Base-by-base conservation (phyloP, 2,329 filamentous ascomycete species). In the Aureobasidium uvarum region DNA sequence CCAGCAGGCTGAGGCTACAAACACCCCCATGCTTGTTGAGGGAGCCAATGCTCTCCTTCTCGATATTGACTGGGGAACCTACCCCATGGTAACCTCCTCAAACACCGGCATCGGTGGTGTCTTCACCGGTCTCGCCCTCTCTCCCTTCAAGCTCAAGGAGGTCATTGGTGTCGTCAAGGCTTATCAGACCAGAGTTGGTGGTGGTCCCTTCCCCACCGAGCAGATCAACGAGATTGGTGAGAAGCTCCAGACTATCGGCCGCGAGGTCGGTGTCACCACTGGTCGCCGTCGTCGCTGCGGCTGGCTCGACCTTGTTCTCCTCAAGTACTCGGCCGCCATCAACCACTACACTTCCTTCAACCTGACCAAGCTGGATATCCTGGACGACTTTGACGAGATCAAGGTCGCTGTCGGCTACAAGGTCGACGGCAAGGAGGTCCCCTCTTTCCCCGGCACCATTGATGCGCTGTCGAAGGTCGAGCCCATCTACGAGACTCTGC, bases 371-470 rank as follows among this genome's bases (percentile, higher is more conserved):
- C 82, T 90, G 25, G 88, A 91, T 70, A 83, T 92, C 43, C 81
- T 92, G 18, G 89, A 92, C 74, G 85, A 85, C 38, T 92, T 96
- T 74, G 81, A 85, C 11, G 87, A 86, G 72, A 84, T 96, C 77
- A 90, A 92, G 76, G 81, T 91, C 59, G 89, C 89, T 20, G 85
- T 89, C 16, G 86, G 85, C 2, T 96, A 96, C 79, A 80, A 80
- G 14, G 70, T 84, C 72, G 81, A 84, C 59, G 85, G 84, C 50
- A 73, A 83, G 72, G 77, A 79, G 64, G 76, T 89, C 13, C 80
- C 84, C 20, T 85, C 82, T 14, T 91, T 89, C 81, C 89, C 86
- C 5, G 86, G 87, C 8, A 84, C 89, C 71, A 81, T 86, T 18
- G 77, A 81, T 48, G 74, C 83, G 41, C 79, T 91, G 18, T 83